phyloP scores from a whole-genome alignment of 352 stramenopile species.

The Pythium vanterpoolii region DNA sequence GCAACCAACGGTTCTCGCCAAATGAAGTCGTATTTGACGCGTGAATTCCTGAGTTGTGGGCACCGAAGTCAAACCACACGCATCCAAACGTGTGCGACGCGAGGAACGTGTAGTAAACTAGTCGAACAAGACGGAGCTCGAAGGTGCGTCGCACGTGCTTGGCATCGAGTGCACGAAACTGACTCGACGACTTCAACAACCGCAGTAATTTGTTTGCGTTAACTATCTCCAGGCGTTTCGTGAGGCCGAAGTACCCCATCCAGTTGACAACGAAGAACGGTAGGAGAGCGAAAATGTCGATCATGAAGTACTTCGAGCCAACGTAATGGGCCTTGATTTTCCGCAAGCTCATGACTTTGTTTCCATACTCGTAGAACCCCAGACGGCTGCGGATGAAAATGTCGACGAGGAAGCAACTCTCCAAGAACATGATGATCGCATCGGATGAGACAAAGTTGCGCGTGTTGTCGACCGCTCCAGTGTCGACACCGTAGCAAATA shows the following conservation, averaged over 20 bases:
- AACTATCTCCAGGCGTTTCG: conserved; percentile 29
- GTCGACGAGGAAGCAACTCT: conserved; percentile 48
- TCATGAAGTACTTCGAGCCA: conserved; percentile 34
- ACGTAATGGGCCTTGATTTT: conserved; percentile 48
- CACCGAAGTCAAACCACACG: conserved; percentile 62
- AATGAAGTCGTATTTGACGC: conserved; percentile 6
- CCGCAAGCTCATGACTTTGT: conserved; percentile 56
- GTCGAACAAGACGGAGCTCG: conserved; percentile 58
- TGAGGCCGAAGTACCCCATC: conserved; percentile 16
- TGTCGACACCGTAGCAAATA: conserved; percentile 40
- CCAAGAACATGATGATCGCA: conserved; percentile 33
- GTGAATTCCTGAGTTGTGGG: conserved; percentile 22
- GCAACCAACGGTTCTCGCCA: conserved; percentile 31
- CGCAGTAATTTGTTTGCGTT: conserved; percentile 66
- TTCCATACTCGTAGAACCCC: conserved; percentile 65
- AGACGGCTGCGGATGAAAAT: conserved; percentile 50
- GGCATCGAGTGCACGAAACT: conserved; percentile 51
- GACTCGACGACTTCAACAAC: conserved; percentile 51
- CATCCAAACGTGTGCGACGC: conserved; percentile 54
- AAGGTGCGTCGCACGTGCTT: conserved; percentile 61
- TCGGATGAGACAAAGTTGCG: conserved; percentile 27
- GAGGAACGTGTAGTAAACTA: conserved; percentile 73
- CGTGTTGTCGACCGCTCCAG: conserved; percentile 18
- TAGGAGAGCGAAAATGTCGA: conserved; percentile 48
- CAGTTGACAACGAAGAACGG: conserved; percentile 55